Evolutionary conservation across 441 rosid species (phyloP), one percentile per base, ranked within the genome.

Genomic region (Codiaeum variegatum): DNA sequence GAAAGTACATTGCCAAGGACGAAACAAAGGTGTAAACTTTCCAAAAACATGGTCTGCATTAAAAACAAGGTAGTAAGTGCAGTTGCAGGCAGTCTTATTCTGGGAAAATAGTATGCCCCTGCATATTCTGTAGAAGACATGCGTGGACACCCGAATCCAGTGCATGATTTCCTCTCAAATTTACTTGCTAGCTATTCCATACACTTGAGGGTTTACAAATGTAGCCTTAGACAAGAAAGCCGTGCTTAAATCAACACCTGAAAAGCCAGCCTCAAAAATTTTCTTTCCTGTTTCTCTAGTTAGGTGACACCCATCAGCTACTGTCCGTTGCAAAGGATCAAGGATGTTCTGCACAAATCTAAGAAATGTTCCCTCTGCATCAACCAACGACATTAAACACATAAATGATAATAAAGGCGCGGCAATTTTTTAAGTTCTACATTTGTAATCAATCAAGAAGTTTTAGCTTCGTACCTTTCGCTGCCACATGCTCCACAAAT

Each of bases 401-500:
- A 40, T 28, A 36, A 52, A 42, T 18, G 65, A 36, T 12, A 66
- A 24, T 4, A 69, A 31, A 29, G 23, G 28, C 23, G 16, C 18
- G 46, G 32, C 46, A 49, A 3, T 0, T 31, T 7, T 13, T 34
- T 49, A 63, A 71, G 32, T 62, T 77, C 66, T 16, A 59, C 26
- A 31, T 59, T 29, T 13, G 7, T 29, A 38, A 38, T 51, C 46
- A 40, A 4, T 26, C 46, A 46, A 10, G 34, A 34, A 54, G 1
- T 46, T 65, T 3, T 75, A 23, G 36, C 51, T 0, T 28, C 0
- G 32, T 81, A 91, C 98, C 98, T 86, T 90, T 73, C 3, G 98
- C 98, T 54, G 97, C 94, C 69, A 91, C 92, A 76, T 95, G 98
- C 81, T 95, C 99, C 67, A 92, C 86, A 69, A 95, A 92, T 49